These are phyloP conservation scores for Nadsonia commutata DNA, from an alignment of 1,139 yeast species.

Conservation along the genomic window DNA sequence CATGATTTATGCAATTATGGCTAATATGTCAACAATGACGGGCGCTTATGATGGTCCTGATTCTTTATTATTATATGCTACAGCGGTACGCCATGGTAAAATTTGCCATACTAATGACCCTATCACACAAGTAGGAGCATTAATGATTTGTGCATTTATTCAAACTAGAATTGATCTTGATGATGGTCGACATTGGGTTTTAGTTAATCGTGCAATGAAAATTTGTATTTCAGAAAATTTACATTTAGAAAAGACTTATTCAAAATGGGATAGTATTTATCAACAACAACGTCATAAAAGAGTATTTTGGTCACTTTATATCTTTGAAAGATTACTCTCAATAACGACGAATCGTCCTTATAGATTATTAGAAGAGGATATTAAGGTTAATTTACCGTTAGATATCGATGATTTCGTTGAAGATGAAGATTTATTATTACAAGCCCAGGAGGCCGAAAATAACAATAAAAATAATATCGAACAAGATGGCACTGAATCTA, in stretches of 20 bases:
- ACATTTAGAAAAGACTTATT: constrained; percentile 12
- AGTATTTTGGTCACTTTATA: constrained; percentile 44
- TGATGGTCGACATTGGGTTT: constrained; percentile 35
- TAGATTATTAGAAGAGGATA: constrained; percentile 31
- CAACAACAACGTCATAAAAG: constrained; percentile 29
- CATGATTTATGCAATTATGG: constrained; percentile 13
- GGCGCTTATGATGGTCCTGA: constrained; percentile 8
- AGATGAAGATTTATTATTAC: constrained; percentile 1
- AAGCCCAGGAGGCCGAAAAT: constrained; percentile 2
- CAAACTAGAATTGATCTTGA: constrained; percentile 44
- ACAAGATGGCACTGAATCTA: constrained; percentile 3
- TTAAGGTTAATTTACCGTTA: constrained; percentile 33
- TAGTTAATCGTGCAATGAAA: constrained; percentile 35
- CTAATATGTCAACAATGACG: constrained; percentile 7
- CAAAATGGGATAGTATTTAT: constrained; percentile 15
- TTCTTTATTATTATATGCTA: constrained; percentile 33
- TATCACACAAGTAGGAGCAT: constrained; percentile 34
- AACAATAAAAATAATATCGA: neutral
- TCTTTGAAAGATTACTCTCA: constrained; percentile 32
- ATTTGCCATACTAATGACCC: constrained; percentile 28
- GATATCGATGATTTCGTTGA: constrained; percentile 13
- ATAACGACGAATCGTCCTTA: constrained; percentile 37
- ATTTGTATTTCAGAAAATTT: constrained; percentile 17
- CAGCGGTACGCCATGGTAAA: constrained; percentile 39
- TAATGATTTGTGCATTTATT: constrained; percentile 35